Base-by-base conservation (phyloP, 202 grass and related monocot species). In the Cymbopogon flexuosus region DNA sequence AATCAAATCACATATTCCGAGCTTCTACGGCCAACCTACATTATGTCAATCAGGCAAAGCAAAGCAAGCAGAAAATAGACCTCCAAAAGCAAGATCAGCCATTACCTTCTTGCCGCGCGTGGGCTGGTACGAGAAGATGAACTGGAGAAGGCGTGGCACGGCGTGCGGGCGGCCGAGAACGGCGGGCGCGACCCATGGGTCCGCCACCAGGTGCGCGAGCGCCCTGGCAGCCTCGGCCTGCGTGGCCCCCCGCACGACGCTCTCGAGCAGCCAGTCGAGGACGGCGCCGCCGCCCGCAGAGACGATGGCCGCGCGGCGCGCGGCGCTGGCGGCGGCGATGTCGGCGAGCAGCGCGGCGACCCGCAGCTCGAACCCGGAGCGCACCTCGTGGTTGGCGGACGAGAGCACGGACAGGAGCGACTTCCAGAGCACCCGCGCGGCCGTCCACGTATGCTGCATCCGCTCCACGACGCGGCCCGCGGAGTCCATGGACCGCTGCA, bases 121-220 rank as follows among this genome's bases (percentile, higher is more conserved):
- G 51, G 94, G 94, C 67, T 97, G 94, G 71, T 89, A 97, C 2
- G 94, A 92, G 84, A 97, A 97, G 78, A 97, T 94, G 76, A 97
- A 97, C 39, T 85, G 77, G 81, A 97, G 87, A 61, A 97, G 92
- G 59, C 84, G 89, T 5, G 92, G 92, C 36, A 97, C 84, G 1
- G 94, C 94, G 14, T 76, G 72, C 0, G 88, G 94, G 42, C 94
- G 80, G 6, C 84, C 90, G 15, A 97, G 88, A 66, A 97, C 92
- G 10, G 72, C 67, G 2, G 80, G 86, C 42, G 90, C 87, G 14
- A 97, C 88, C 69, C 88, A 79, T 0, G 84, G 86, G 30, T 97
- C 94, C 8, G 90, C 81, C 65, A 97, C 68, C 11, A 97, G 76
- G 62, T 97, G 90, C 0, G 94, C 90, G 34, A 97, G 91, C 16